A percentile compares a stretch with the other conserved stretches of the same genome.
Conservation (phyloP, 257 asterid genomes). For the Linaria vulgaris region DNA sequence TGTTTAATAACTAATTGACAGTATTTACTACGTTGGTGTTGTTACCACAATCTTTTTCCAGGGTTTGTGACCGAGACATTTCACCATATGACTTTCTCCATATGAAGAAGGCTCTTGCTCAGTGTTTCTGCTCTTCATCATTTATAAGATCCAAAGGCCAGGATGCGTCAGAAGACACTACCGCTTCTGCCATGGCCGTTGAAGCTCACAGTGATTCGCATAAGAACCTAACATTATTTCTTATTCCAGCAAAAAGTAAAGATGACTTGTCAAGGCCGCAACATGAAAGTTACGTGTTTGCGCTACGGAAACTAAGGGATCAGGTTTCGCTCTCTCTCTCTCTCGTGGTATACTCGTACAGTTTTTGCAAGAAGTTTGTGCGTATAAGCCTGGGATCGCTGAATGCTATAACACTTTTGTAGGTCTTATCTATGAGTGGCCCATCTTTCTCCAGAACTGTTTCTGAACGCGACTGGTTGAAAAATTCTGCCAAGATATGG, state of each 20-base stretch:
- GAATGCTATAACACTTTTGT: slow-evolving; percentile 5
- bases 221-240: slow-evolving; percentile 47
- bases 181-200: slow-evolving; percentile 15
- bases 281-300: slow-evolving; percentile 57
- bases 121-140: slow-evolving; percentile 50
- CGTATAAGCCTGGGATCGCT: neutral
- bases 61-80: slow-evolving; percentile 59
- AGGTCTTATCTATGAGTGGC: slow-evolving; percentile 73
- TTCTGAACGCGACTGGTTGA: slow-evolving; percentile 96
- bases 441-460: slow-evolving; percentile 73
- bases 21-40: no score
- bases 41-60: slow-evolving; percentile 21
- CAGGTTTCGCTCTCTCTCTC: slow-evolving; percentile 55
- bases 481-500: slow-evolving; percentile 95
- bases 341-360: neutral
- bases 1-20: neutral
- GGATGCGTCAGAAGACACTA: slow-evolving; percentile 36
- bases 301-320: slow-evolving; percentile 71
- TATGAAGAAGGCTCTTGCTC: slow-evolving; percentile 58
- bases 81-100: slow-evolving; percentile 38
- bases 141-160: slow-evolving; percentile 48
- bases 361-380: neutral
- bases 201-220: slow-evolving; percentile 33
- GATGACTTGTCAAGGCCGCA: slow-evolving; percentile 50
- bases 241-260: slow-evolving; percentile 61